phyloP scores from a whole-genome alignment of 2,329 filamentous ascomycete genomes.

The Xylaria sp. region DNA sequence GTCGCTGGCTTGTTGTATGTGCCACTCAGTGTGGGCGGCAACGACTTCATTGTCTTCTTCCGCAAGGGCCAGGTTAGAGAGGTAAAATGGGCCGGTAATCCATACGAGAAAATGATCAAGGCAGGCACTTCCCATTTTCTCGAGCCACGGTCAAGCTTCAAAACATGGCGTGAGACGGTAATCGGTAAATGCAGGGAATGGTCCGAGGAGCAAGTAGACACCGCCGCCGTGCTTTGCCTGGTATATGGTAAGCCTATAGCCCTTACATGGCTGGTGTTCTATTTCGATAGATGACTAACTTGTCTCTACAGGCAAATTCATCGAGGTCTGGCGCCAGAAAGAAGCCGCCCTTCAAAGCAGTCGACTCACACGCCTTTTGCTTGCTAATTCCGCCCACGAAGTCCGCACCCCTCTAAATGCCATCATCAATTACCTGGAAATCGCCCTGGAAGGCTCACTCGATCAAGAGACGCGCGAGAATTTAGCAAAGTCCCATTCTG shows the following conservation, averaged over 20 bases:
- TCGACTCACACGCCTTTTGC: slow-evolving; percentile 79
- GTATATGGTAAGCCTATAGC: slow-evolving; percentile 75
- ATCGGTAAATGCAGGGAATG: slow-evolving; percentile 86
- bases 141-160: slow-evolving; percentile 83
- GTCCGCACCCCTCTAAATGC: slow-evolving; percentile 91
- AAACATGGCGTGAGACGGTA: slow-evolving; percentile 83
- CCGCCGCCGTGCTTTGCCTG: slow-evolving; percentile 85
- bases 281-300: slow-evolving; percentile 17
- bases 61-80: slow-evolving; percentile 79
- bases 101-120: slow-evolving; percentile 81
- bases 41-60: slow-evolving; percentile 92
- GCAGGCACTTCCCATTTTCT: slow-evolving; percentile 78
- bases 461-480: slow-evolving; percentile 89
- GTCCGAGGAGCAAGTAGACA: slow-evolving; percentile 90
- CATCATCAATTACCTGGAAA: slow-evolving; percentile 95
- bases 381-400: slow-evolving; percentile 92
- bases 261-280: background rate
- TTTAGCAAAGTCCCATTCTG: slow-evolving; percentile 84
- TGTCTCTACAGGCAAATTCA: slow-evolving; percentile 70
- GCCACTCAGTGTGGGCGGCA: slow-evolving; percentile 78
- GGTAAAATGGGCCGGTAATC: slow-evolving; percentile 88
- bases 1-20: slow-evolving; percentile 86
- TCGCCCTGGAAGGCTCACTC: slow-evolving; percentile 82
- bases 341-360: slow-evolving; percentile 85
- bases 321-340: slow-evolving; percentile 93